These are phyloP conservation scores for Blastobotrys americana DNA, from an alignment of 805 yeast genomes.

Conservation along the genomic window DNA sequence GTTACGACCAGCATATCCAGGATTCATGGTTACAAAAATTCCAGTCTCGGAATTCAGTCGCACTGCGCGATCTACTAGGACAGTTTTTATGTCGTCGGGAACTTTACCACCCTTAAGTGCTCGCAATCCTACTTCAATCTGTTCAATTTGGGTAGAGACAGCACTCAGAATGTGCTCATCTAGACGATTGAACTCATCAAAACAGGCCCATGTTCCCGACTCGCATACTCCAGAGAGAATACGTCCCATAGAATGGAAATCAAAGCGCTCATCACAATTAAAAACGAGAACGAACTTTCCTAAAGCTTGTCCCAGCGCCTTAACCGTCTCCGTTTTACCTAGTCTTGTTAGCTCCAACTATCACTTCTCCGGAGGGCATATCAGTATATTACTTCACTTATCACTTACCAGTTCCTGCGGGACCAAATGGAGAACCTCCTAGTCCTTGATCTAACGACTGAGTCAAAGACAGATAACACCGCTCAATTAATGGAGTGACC, in stretches of 20 bases:
- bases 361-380: too few species aligned
- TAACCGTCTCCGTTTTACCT: constrained; percentile 75
- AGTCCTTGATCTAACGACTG: constrained; percentile 63
- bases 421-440: constrained; percentile 93
- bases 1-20: constrained; percentile 77
- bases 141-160: constrained; percentile 71
- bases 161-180: constrained; percentile 70
- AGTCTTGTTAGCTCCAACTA: not conserved
- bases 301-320: constrained; percentile 69
- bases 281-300: constrained; percentile 82
- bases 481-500: constrained; percentile 62
- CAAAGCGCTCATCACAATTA: constrained; percentile 87
- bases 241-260: constrained; percentile 69
- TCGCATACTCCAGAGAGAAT: constrained; percentile 71
- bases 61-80: constrained; percentile 22
- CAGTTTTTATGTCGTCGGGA: constrained; percentile 12
- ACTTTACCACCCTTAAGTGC: constrained; percentile 4
- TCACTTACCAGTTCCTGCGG: constrained; percentile 82
- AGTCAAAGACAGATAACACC: constrained; percentile 59
- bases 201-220: constrained; percentile 92
- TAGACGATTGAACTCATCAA: constrained; percentile 88
- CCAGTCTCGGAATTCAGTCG: constrained; percentile 37
- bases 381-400: not conserved
- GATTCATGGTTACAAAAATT: constrained; percentile 85
- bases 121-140: constrained; percentile 52